Evolutionary conservation across 176 grass and related monocot genomes (phyloP).

Genomic region (Oryza nivara): DNA sequence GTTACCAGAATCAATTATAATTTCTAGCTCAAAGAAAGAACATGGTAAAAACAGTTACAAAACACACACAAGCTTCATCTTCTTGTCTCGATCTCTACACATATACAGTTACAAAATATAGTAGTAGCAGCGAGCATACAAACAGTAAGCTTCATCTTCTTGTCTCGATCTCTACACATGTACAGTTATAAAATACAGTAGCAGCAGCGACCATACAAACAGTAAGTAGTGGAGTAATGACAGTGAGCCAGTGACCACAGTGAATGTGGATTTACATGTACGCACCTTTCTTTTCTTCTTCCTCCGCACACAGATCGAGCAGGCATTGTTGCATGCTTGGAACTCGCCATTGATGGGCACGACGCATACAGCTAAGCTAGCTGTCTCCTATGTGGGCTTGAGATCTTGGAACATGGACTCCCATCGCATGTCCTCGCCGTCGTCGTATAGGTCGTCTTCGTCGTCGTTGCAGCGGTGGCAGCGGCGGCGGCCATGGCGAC

Average conservation of each 20-base stretch:
- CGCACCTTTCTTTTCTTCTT: background rate
- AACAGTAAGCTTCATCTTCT: background rate
- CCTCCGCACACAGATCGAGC: background rate
- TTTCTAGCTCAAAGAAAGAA: background rate
- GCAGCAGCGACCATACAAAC: background rate
- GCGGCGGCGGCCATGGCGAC: no score
- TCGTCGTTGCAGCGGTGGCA: background rate
- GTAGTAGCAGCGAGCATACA: no score
- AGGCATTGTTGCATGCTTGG: no score
- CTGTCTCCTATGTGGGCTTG: conserved; percentile 54
- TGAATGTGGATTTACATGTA: background rate
- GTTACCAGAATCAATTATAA: background rate
- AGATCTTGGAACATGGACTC: conserved; percentile 91
- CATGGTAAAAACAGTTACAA: background rate
- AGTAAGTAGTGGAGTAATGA: background rate
- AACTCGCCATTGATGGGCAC: background rate
- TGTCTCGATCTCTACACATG: background rate
- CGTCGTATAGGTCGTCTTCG: background rate
- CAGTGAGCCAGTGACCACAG: background rate
- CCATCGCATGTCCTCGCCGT: conserved; percentile 63
- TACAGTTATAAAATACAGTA: background rate
- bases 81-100: no score
- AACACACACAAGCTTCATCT: background rate
- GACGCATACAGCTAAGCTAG: background rate
- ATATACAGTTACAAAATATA: no score